Evolutionary conservation across 2,329 filamentous ascomycete genomes (phyloP).

Genomic region (Aspergillus brasiliensis): DNA sequence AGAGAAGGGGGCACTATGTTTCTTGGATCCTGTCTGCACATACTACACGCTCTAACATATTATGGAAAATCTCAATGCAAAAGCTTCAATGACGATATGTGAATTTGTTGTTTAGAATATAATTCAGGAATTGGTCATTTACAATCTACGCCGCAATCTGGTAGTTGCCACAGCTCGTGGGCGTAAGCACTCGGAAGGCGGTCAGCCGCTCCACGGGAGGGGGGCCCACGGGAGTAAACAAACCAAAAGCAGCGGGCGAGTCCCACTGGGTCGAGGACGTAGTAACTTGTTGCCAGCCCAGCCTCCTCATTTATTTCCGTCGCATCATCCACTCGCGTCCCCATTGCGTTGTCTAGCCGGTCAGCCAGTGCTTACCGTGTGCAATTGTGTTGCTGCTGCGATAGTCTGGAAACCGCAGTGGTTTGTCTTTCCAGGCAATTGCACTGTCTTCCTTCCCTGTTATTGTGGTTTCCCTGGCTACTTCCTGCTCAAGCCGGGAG

Average conservation of each 20-base stretch:
- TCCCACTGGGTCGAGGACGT: conserved; percentile 9
- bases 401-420: background rate
- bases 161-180: background rate
- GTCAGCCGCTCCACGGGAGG: conserved; percentile 16
- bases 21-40: conserved; percentile 3
- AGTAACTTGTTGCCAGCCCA: conserved; percentile 16
- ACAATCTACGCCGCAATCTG: background rate
- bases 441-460: background rate
- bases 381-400: background rate
- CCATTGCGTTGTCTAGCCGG: background rate
- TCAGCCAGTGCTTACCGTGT: background rate
- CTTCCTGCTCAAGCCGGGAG: conserved; percentile 3
- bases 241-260: conserved; percentile 13
- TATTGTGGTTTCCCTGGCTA: conserved; percentile 7
- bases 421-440: background rate
- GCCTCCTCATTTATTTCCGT: conserved; percentile 23
- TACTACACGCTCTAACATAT: background rate
- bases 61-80: too few relatives aligned
- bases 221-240: conserved; percentile 16
- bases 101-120: too few relatives aligned
- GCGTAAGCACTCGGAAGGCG: conserved; percentile 9
- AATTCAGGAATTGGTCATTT: background rate
- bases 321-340: conserved; percentile 5
- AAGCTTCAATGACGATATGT: background rate
- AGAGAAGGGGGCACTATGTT: background rate